A percentile compares a stretch with the other conserved stretches of the same genome.
These are phyloP conservation scores for Apophysomyces ossiformis DNA, from an alignment of 371 early-diverging fungal species.

Conservation along the genomic window DNA sequence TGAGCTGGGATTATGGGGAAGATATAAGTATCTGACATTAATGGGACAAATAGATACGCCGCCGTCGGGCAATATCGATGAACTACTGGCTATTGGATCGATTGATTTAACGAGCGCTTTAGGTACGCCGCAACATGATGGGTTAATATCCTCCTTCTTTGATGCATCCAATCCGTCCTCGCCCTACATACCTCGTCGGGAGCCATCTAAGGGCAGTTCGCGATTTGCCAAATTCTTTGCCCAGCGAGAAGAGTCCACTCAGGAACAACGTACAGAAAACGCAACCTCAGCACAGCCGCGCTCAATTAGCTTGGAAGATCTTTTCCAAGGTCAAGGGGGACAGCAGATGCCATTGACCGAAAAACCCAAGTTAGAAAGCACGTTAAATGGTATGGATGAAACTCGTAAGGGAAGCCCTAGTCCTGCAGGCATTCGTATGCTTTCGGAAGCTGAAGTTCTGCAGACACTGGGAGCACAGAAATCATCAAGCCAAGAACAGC, in stretches of 20 bases:
- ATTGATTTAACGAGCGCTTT: slow-evolving; percentile 16
- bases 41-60: slow-evolving; percentile 64
- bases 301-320: slow-evolving; percentile 55
- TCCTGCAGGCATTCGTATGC: slow-evolving; percentile 40
- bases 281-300: slow-evolving; percentile 26
- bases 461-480: slow-evolving; percentile 54
- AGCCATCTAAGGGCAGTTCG: slow-evolving; percentile 47
- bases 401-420: slow-evolving; percentile 9
- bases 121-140: background rate
- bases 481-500: slow-evolving; percentile 20
- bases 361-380: background rate
- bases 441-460: slow-evolving; percentile 66
- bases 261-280: slow-evolving; percentile 16
- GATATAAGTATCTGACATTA: background rate
- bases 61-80: slow-evolving; percentile 10
- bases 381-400: background rate
- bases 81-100: slow-evolving; percentile 16
- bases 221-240: slow-evolving; percentile 72
- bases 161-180: slow-evolving; percentile 10
- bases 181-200: slow-evolving; percentile 29
- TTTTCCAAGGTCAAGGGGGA: slow-evolving; percentile 49
- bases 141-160: slow-evolving; percentile 12
- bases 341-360: slow-evolving; percentile 6
- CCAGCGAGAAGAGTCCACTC: slow-evolving; percentile 42
- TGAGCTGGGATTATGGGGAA: background rate